A percentile compares a stretch with the other conserved stretches of the same genome.
Conservation (phyloP, 257 asterid species). For the Salvia rosmarinus region DNA sequence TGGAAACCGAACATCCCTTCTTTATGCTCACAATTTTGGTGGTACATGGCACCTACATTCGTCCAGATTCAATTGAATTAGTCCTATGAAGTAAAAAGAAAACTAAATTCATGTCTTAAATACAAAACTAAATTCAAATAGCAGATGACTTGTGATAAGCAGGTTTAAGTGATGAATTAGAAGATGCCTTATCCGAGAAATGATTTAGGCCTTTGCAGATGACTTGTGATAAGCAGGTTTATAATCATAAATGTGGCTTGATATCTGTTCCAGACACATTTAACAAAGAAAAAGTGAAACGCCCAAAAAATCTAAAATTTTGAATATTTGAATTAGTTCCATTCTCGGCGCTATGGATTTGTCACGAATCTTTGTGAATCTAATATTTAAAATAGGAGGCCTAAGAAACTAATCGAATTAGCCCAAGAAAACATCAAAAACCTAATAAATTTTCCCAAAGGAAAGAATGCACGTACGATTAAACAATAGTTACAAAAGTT, state of each 20-base stretch:
- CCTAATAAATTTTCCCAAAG: background rate
- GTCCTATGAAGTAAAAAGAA: background rate
- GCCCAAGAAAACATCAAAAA: slow-evolving; percentile 28
- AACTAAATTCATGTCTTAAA: too few species aligned
- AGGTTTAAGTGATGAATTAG: background rate
- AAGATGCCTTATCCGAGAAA: slow-evolving; percentile 4
- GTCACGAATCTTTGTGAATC: slow-evolving; percentile 1
- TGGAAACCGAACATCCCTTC: slow-evolving; percentile 58
- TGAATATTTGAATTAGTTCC: background rate
- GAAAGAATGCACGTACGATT: slow-evolving; percentile 24
- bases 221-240: background rate
- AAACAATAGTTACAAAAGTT: background rate
- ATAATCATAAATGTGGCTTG: slow-evolving; percentile 14
- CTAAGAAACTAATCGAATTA: background rate
- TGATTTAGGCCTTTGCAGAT: too few species aligned
- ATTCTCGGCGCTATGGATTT: background rate
- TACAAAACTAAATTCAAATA: too few species aligned
- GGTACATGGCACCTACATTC: slow-evolving; percentile 64
- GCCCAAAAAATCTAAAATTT: background rate
- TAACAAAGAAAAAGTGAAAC: slow-evolving; percentile 13
- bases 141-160: too few species aligned
- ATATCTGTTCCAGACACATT: slow-evolving; percentile 17
- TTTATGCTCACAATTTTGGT: slow-evolving; percentile 64
- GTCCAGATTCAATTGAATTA: slow-evolving; percentile 25
- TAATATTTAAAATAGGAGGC: background rate